These are phyloP conservation scores for Salicornia ramosissima DNA, from an alignment of 148 eudicot genomes.

Conservation along the genomic window DNA sequence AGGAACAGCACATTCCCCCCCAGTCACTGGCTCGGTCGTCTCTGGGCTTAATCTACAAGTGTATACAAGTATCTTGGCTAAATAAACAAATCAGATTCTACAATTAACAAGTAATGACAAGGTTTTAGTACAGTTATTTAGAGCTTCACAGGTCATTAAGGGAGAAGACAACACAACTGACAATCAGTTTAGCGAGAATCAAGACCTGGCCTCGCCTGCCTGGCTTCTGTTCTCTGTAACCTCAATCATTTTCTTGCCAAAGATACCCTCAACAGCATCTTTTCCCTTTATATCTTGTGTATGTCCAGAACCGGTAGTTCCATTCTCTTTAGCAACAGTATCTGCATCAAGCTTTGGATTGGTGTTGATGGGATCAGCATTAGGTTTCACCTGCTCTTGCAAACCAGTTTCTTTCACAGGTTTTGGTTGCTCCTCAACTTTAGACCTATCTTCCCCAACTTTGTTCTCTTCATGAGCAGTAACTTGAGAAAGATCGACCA, in stretches of 20 bases:
- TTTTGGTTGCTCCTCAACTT: slow-evolving; percentile 23
- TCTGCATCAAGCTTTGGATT: slow-evolving; percentile 25
- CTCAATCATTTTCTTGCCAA: slow-evolving; percentile 25
- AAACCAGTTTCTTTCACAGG: slow-evolving; percentile 24
- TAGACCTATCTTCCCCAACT: slow-evolving; percentile 19
- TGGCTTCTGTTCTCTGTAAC: slow-evolving; percentile 38
- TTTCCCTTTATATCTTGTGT: slow-evolving; percentile 26
- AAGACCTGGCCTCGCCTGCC: slow-evolving; percentile 33
- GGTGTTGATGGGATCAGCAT: slow-evolving; percentile 14
- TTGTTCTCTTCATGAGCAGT: slow-evolving; percentile 14
- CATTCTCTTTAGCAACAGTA: slow-evolving; percentile 27
- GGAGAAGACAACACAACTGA: slow-evolving; percentile 9
- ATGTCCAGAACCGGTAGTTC: slow-evolving; percentile 4
- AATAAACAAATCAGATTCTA: slow-evolving; percentile 31
- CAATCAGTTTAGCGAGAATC: slow-evolving; percentile 18
- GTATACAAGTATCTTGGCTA: slow-evolving; percentile 29
- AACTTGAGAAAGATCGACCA: slow-evolving; percentile 21
- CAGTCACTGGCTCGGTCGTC: slow-evolving; percentile 18
- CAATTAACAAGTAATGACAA: slow-evolving; percentile 23
- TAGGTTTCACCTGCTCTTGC: slow-evolving; percentile 30
- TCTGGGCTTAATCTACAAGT: slow-evolving; percentile 29
- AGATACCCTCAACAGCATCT: slow-evolving; percentile 22
- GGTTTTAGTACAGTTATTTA: slow-evolving; percentile 28
- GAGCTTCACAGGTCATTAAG: slow-evolving; percentile 7
- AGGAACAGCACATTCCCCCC: slow-evolving; percentile 21